These are phyloP conservation scores for apple (Malus domestica) DNA, from an alignment of 306 rosid species.

Conservation along the genomic window ASM211411v1 NC_041804.1:5900501-5901000, in stretches of 20 bases:
- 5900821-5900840: slow-evolving; percentile 37
- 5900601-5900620: slow-evolving; percentile 68
- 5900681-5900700: too few species aligned
- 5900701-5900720: not conserved
- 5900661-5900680: not conserved
- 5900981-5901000: not conserved
- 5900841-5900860: slow-evolving; percentile 49
- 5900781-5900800: slow-evolving; percentile 32
- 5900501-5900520: not conserved
- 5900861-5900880: slow-evolving; percentile 35
- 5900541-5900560: slow-evolving; percentile 40
- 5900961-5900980: not conserved
- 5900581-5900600: slow-evolving; percentile 32
- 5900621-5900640: not conserved
- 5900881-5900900: slow-evolving; percentile 38
- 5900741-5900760: not conserved
- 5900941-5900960: not conserved
- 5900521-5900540: not conserved
- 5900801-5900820: slow-evolving; percentile 42
- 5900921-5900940: not conserved
- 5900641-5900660: not conserved
- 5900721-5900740: not conserved
- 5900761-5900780: slow-evolving; percentile 10
- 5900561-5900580: slow-evolving; percentile 35
- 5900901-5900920: slow-evolving; percentile 41